Conservation (phyloP, 2,329 filamentous ascomycete species). For the Claviceps pusilla region DNA sequence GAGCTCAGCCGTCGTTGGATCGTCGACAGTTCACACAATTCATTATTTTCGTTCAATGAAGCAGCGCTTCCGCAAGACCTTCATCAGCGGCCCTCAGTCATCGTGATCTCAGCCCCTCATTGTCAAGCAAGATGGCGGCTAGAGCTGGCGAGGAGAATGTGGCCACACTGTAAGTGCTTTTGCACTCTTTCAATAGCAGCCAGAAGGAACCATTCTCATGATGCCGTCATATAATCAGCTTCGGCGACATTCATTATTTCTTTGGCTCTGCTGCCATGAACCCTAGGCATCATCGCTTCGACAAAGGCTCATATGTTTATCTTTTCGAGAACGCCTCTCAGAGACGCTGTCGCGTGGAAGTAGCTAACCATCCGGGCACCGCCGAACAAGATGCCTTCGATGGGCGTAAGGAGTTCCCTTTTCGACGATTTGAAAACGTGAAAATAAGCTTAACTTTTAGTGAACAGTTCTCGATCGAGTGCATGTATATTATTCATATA, state of each 20-base stretch:
- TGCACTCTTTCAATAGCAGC: background rate
- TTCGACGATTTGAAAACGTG: background rate
- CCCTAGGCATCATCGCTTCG: constrained; percentile 66
- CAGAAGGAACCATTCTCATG: background rate
- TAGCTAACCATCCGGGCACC: constrained; percentile 60
- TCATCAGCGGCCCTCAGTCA: background rate
- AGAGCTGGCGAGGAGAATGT: constrained; percentile 35
- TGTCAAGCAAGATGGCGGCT: constrained; percentile 24
- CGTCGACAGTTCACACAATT: too few species aligned
- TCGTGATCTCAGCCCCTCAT: background rate
- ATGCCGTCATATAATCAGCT: constrained; percentile 30
- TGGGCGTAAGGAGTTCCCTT: constrained; percentile 42
- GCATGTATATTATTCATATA: constrained; percentile 55
- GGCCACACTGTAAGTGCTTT: constrained; percentile 32
- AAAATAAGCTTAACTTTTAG: constrained; percentile 5
- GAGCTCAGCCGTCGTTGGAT: too few species aligned
- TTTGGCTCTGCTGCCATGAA: constrained; percentile 51
- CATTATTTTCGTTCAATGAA: too few species aligned
- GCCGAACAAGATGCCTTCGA: constrained; percentile 68
- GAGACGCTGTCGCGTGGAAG: constrained; percentile 54
- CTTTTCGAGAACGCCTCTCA: constrained; percentile 59
- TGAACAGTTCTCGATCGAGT: constrained; percentile 48
- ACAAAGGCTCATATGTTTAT: constrained; percentile 67
- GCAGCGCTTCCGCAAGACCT: too few species aligned
- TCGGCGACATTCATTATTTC: constrained; percentile 66